A percentile compares a stretch with the other conserved stretches of the same genome.
Conservation (phyloP, 345 rosid species). For the Eucalyptus dawsonii region DNA sequence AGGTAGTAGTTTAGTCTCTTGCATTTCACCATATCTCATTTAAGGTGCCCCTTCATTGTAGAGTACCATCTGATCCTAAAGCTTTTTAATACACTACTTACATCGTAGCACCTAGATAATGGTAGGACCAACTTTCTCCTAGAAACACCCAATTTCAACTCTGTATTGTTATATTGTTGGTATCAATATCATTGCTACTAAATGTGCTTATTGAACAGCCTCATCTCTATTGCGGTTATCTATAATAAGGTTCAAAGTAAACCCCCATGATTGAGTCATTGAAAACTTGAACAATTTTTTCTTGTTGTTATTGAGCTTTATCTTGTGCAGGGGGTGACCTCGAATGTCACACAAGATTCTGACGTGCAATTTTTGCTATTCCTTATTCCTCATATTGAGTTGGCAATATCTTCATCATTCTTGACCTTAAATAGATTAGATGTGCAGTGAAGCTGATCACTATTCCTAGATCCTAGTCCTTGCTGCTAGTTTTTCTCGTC, state of each 20-base stretch:
- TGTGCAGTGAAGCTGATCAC: background rate
- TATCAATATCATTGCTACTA: background rate
- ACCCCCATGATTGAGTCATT: background rate
- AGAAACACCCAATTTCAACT: background rate
- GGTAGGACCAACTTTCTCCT: background rate
- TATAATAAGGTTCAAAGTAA: background rate
- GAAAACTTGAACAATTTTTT: background rate
- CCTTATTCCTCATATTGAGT: background rate
- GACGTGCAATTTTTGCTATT: background rate
- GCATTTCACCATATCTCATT: background rate
- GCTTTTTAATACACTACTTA: background rate
- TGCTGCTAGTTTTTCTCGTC: background rate
- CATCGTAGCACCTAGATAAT: background rate
- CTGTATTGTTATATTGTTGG: background rate
- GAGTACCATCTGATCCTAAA: background rate
- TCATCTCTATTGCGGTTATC: background rate
- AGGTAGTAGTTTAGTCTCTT: background rate
- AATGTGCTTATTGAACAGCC: background rate
- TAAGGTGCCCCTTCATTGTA: background rate
- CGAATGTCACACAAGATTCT: background rate
- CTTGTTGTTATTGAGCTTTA: background rate
- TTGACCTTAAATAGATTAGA: background rate
- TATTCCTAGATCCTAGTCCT: background rate
- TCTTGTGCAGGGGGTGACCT: background rate
- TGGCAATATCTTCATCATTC: background rate